Evolutionary conservation across 805 yeast genomes (phyloP), one percentile per base, ranked within the genome.

Genomic region (Suhomyces xylopsoci): DNA sequence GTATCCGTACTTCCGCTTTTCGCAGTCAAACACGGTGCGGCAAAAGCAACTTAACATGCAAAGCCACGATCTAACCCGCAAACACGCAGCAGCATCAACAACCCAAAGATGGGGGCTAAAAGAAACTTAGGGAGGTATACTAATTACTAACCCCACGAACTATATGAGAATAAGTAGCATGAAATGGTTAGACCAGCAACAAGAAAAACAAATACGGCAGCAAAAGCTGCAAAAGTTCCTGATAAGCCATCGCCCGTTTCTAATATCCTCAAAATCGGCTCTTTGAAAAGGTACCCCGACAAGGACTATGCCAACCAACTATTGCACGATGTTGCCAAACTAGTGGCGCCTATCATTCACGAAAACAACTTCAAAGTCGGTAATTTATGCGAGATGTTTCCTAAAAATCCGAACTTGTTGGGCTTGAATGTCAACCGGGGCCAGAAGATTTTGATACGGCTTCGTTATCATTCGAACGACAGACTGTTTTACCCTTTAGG

Each of bases 341-440:
- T 78, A 30, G 94, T 88, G 12, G 84, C 92, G 2, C 97, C 96
- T 2, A 69, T 93, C 49, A 88, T 93, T 84, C 80, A 82, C 53
- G 81, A 81, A 42, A 78, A 83, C 54, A 77, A 80, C 3, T 81
- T 88, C 63, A 81, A 79, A 50, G 93, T 92, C 2, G 84, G 83
- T 0, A 70, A 79, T 0, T 66, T 93, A 14, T 81, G 87, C 56
- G 98, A 93, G 66, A 88, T 93, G 81, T 87, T 74, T 56, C 98
- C 98, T 2, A 84, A 80, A 55, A 76, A 81, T 61, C 73, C 79
- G 2, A 68, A 77, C 14, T 70, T 93, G 19, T 70, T 92, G 10
- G 98, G 98, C 0, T 70, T 91, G 57, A 93, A 93, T 66, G 90
- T 90, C 7, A 90, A 90, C 63, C 69, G 69, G 6, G 98, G 98